Base-by-base conservation (phyloP, 2,329 filamentous ascomycete genomes). In the Plenodomus biglobosus region DNA sequence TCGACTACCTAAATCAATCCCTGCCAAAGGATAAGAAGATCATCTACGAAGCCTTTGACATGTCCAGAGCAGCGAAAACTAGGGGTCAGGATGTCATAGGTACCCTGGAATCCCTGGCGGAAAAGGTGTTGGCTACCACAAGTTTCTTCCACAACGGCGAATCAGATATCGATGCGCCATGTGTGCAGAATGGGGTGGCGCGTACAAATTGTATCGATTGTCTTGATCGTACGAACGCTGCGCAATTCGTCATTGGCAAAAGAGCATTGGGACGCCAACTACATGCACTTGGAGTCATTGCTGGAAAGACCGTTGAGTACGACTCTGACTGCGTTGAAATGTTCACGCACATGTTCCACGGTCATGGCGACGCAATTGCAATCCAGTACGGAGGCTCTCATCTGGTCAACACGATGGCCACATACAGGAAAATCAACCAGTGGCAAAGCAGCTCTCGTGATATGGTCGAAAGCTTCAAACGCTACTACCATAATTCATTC, bases 401-500 rank as follows among this genome's bases (percentile, higher is more conserved):
- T 71, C 81, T 99, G 0, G 94, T 99, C 62, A 99, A 99, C 69
- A 99, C 94, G 0, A 97, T 99, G 92, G 92, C 95, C 58, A 99
- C 94, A 3, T 99, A 99, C 71, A 88, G 94, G 48, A 97, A 97
- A 74, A 95, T 96, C 70, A 97, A 97, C 59, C 92, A 97, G 70
- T 99, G 94, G 94, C 95, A 91, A 19, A 96, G 90, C 62, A 91
- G 96, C 70, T 96, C 92, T 2, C 83, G 94, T 58, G 94, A 99
- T 71, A 97, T 99, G 92, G 92, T 99, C 18, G 94, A 99, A 74
- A 96, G 90, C 70, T 96, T 99, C 78, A 99, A 97, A 72, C 84
- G 94, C 21, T 99, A 97, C 71, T 99, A 99, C 73, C 96, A 97
- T 75, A 99, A 99, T 67, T 95, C 92, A 0, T 99, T 99, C 69